Conservation (phyloP, 1,139 yeast species). For the Scheffersomyces lignicola region DNA sequence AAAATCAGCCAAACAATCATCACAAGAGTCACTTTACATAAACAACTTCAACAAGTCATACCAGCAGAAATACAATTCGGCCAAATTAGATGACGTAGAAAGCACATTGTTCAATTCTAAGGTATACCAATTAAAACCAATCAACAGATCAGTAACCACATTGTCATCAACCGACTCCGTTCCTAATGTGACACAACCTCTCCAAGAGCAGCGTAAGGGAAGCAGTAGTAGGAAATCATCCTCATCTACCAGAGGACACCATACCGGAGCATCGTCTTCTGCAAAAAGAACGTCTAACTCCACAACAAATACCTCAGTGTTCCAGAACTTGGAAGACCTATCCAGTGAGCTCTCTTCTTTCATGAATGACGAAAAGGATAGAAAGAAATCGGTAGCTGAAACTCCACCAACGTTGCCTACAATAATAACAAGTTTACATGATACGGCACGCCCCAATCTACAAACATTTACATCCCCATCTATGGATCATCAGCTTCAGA, state of each 20-base stretch:
- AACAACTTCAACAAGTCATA: slow-evolving; percentile 23
- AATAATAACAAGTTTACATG: background rate
- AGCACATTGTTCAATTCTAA: slow-evolving; percentile 19
- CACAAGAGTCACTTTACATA: slow-evolving; percentile 9
- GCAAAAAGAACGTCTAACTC: slow-evolving; percentile 24
- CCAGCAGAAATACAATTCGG: slow-evolving; percentile 15
- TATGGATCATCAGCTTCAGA: background rate
- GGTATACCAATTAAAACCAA: slow-evolving; percentile 31
- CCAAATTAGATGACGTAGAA: slow-evolving; percentile 10
- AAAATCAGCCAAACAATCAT: background rate
- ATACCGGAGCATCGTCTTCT: background rate
- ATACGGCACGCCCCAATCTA: background rate
- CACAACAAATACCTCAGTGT: slow-evolving; percentile 28
- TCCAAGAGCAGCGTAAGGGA: slow-evolving; percentile 12
- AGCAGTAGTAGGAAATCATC: slow-evolving; percentile 11
- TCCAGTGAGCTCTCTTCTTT: slow-evolving; percentile 30
- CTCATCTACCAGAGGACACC: slow-evolving; percentile 3
- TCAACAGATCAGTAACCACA: slow-evolving; percentile 32
- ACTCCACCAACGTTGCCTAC: background rate
- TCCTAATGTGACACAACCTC: background rate
- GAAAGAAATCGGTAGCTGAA: background rate
- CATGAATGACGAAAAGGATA: slow-evolving; percentile 3
- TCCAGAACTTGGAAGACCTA: slow-evolving; percentile 31
- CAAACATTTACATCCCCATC: background rate
- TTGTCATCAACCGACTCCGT: slow-evolving; percentile 17